Base-by-base conservation (phyloP, 2,329 filamentous ascomycete species). In the Cyclaneusma minus region DNA sequence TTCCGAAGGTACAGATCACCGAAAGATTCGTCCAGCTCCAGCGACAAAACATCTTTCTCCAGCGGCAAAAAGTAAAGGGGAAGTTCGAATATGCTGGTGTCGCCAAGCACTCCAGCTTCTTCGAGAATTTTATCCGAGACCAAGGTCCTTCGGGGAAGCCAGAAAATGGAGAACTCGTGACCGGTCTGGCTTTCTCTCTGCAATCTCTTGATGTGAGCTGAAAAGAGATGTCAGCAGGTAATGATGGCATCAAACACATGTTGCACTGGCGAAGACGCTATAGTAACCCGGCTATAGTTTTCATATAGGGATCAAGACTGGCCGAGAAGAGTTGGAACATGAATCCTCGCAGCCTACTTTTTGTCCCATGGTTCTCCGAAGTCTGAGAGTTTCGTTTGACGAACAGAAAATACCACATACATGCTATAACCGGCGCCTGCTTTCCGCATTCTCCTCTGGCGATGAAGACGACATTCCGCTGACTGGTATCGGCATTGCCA, bases 101-200 rank as follows among this genome's bases (percentile, higher is more conserved):
- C 89, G 31, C 89, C 91, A 25, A 94, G 64, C 9, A 98, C 82
- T 14, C 87, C 89, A 20, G 82, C 78, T 46, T 93, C 84, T 52
- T 98, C 89, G 20, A 98, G 63, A 25, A 95, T 68, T 47, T 84
- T 76, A 49, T 95, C 84, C 39, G 83, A 89, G 29, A 95, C 77
- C 29, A 92, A 61, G 4, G 89, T 95, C 34, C 89, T 78, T 31
- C 89, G 73, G 5, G 91, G 87, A 21, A 92, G 80, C 81, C 89
- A 95, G 48, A 94, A 87, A 41, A 98, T 78, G 35, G 85, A 87
- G 48, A 95, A 93, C 42, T 98, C 87, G 65, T 98, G 89, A 39
- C 84, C 81, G 24, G 76, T 81, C 44, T 83, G 78, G 47, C 79
- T 85, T 51, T 89, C 83, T 44, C 77, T 78, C 43, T 87, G 82